Evolutionary conservation across 106 monocot genomes (phyloP).

Genomic region (Narthecium ossifragum): DNA sequence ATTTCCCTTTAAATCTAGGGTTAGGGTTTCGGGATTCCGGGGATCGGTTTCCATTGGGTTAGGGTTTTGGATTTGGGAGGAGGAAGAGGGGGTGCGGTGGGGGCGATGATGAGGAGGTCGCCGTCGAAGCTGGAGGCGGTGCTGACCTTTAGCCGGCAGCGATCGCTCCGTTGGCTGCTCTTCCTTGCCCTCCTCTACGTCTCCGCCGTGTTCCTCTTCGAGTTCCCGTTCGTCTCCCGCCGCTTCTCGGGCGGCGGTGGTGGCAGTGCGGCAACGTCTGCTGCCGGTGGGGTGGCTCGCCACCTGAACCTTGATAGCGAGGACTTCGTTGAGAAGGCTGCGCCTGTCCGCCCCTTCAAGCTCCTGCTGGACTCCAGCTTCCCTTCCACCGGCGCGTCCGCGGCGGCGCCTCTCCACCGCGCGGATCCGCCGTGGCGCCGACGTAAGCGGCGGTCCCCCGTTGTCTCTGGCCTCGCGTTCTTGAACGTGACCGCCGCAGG

Average conservation of each 20-base stretch:
- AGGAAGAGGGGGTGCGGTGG: neutral
- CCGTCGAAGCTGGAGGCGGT: constrained; percentile 6
- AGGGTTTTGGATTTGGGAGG: neutral
- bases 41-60: no score
- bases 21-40: neutral
- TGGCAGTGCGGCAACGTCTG: neutral
- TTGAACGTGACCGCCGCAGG: neutral
- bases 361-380: no score
- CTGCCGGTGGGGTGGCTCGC: neutral
- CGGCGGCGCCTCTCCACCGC: neutral
- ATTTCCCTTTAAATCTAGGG: neutral
- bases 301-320: constrained; percentile 14
- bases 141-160: constrained; percentile 9
- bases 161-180: neutral
- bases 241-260: neutral
- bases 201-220: constrained; percentile 10
- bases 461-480: constrained; percentile 8
- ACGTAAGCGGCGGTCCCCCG: neutral
- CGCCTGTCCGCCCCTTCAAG: constrained; percentile 21
- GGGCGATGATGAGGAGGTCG: neutral
- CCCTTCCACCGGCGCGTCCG: no score
- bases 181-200: constrained; percentile 16
- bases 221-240: constrained; percentile 16
- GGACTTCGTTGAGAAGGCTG: constrained; percentile 2
- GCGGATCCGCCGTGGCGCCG: neutral